Conservation (phyloP, 768 basidiomycete species). For the Punctularia strigosozonata region DNA sequence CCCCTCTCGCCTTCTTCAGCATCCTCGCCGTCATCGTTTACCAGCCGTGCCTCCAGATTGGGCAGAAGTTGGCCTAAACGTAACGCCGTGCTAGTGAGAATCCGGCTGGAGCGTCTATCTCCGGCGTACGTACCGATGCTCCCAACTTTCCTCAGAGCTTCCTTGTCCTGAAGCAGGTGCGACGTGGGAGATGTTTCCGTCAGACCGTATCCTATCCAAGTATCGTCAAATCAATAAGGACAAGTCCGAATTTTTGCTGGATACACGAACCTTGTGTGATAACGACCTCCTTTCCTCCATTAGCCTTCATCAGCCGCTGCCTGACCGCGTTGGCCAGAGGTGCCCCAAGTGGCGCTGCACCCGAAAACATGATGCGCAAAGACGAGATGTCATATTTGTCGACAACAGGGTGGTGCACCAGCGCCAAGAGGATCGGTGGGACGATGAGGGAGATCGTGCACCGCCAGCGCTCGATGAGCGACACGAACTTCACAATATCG, state of each 20-base stretch:
- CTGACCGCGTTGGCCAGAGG: slow-evolving; percentile 42
- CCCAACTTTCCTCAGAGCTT: slow-evolving; percentile 40
- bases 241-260: neutral
- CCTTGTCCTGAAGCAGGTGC: slow-evolving; percentile 36
- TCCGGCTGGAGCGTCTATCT: too few relatives aligned
- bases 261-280: slow-evolving; percentile 39
- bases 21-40: slow-evolving; percentile 49
- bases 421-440: slow-evolving; percentile 73
- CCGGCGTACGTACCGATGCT: slow-evolving; percentile 56
- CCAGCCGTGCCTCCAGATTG: slow-evolving; percentile 63
- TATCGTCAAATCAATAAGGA: slow-evolving; percentile 1
- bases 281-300: slow-evolving; percentile 25
- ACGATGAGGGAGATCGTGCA: slow-evolving; percentile 51
- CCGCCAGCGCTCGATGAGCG: slow-evolving; percentile 51
- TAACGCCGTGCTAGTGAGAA: too few relatives aligned
- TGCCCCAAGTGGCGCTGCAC: slow-evolving; percentile 71
- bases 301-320: slow-evolving; percentile 24
- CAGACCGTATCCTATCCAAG: slow-evolving; percentile 51
- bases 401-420: slow-evolving; percentile 63
- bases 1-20: slow-evolving; percentile 48
- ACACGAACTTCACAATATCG: slow-evolving; percentile 57
- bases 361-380: slow-evolving; percentile 47
- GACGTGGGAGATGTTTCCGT: slow-evolving; percentile 77
- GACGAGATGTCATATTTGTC: slow-evolving; percentile 56
- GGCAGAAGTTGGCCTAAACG: too few relatives aligned